phyloP scores from a whole-genome alignment of 1,284 basidiomycete species.

The Hymenochaete sp. region DNA sequence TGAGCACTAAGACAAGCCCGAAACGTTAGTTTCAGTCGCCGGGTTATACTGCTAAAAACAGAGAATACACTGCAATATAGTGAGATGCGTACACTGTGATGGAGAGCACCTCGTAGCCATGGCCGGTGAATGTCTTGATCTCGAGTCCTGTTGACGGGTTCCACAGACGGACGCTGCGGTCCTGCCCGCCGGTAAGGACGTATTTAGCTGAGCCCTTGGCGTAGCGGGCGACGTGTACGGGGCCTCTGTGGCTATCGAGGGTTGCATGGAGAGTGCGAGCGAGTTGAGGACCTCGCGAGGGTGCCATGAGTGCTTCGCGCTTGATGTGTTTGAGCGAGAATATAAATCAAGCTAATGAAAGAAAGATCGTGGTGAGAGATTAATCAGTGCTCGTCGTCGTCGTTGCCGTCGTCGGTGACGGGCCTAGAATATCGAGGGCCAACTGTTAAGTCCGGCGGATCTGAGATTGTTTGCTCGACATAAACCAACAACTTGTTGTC shows the following conservation, averaged over 20 bases:
- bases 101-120: conserved; percentile 91
- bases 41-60: background rate
- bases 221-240: conserved; percentile 79
- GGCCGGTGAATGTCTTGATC: conserved; percentile 84
- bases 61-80: background rate
- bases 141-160: conserved; percentile 79
- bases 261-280: conserved; percentile 54
- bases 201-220: conserved; percentile 84
- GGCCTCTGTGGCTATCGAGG: conserved; percentile 61
- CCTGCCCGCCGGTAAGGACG: conserved; percentile 84
- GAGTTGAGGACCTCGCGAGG: conserved; percentile 53
- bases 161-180: conserved; percentile 86
- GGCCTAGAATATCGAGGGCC: no score
- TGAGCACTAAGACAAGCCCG: conserved; percentile 53
- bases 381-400: no score
- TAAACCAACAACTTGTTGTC: no score
- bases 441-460: no score
- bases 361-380: no score
- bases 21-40: conserved; percentile 6
- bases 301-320: no score
- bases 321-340: no score
- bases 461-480: no score
- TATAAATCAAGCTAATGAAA: background rate
- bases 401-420: no score
- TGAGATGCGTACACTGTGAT: conserved; percentile 67